Percentiles rank a stretch among this genome's conserved stretches.
Conservation (phyloP, 306 rosid species). For the Cajanus cajan region DNA sequence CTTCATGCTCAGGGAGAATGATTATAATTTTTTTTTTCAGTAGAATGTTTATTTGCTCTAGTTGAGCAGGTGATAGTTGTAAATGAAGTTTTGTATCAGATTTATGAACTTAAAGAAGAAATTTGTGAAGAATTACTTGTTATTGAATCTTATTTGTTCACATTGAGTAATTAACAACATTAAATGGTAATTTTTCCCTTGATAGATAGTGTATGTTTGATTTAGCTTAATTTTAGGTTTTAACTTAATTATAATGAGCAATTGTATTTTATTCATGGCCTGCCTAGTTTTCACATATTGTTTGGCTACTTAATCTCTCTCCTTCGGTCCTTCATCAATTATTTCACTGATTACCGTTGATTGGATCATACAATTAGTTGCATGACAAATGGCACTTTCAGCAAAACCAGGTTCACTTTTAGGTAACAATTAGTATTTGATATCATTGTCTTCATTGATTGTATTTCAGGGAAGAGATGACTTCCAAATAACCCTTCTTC, state of each 20-base stretch:
- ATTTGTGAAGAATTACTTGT: not conserved
- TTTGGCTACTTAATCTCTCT: not conserved
- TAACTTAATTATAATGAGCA: not conserved
- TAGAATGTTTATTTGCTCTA: not conserved
- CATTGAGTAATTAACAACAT: not conserved
- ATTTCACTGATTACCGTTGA: not conserved
- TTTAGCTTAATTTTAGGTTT: not conserved
- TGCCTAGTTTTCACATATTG: not conserved
- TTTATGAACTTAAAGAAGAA: not conserved
- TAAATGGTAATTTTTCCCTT: not conserved
- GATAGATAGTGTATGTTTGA: not conserved
- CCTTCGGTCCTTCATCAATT: not conserved
- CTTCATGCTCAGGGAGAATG: no score
- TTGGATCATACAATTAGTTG: conserved; percentile 11
- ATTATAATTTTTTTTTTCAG: not conserved
- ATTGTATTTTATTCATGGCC: not conserved
- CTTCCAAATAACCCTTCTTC: conserved; percentile 92
- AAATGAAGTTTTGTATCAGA: not conserved
- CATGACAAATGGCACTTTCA: not conserved
- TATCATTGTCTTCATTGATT: conserved; percentile 25
- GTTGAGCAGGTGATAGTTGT: not conserved
- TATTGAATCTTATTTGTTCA: not conserved
- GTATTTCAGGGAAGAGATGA: conserved; percentile 94
- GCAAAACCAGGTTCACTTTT: conserved; percentile 10
- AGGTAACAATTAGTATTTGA: conserved; percentile 30